Evolutionary conservation across 2,329 filamentous ascomycete species (phyloP), one percentile per base, ranked within the genome.

Genomic region (Westerdykella sp.): DNA sequence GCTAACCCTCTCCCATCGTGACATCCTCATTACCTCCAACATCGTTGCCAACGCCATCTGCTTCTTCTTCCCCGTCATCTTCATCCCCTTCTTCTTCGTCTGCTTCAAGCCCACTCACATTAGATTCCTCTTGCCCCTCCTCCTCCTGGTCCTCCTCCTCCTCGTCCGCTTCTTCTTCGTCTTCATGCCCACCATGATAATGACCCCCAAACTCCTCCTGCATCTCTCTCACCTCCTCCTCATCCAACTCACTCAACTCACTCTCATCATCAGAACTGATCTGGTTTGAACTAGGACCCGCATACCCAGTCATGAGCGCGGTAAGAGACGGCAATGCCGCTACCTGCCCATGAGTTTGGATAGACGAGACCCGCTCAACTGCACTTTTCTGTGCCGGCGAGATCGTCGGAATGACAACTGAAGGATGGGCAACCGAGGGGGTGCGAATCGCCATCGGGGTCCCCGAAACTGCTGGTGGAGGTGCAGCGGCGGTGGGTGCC

Each of bases 211-310:
- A 32, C 22, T 57, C 46, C 30, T 65, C 55, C 11, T 52, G 51
- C 16, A 64, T 62, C 38, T 66, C 62, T 34, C 64, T 57, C 1
- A 65, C 64, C 32, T 67, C 64, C 2, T 55, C 59, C 31, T 73
- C 71, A 41, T 73, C 72, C 11, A 76, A 62, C 54, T 77, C 75
- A 44, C 73, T 76, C 2, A 78, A 60, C 58, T 78, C 75, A 48
- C 73, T 76, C 49, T 77, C 75, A 45, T 77, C 74, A 50, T 78
- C 75, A 0, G 74, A 74, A 50, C 68, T 70, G 25, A 28, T 28
- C 25, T 4, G 25, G 7, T 28, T 28, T 12, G 25, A 28, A 28
- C 25, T 28, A 12, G 25, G 25, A 28, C 25, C 25, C 25, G 11
- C 11, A 28, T 28, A 28, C 11, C 25, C 25, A 10, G 25, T 28